Evolutionary conservation across 108 stramenopile species (phyloP), one percentile per base, ranked within the genome.

Genomic region (Chaetoceros muelleri): DNA sequence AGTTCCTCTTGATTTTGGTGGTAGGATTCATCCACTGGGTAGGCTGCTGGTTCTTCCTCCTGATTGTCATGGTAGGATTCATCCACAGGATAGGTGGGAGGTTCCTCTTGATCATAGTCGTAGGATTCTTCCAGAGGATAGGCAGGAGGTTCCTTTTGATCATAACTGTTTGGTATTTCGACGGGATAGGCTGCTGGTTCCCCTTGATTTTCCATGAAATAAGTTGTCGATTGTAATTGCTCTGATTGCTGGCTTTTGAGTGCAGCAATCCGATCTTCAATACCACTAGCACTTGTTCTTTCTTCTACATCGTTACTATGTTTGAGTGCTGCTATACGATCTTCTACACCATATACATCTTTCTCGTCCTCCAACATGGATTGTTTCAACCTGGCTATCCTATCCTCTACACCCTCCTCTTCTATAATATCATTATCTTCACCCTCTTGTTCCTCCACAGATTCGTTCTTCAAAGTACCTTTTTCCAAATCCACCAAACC

Each of bases 41-140:
- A 66, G 10, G 62, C 24, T 20, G 22, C 34, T 26, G 24, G 53
- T 21, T 3, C 25, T n/a, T 25, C 53, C 24, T 44, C 8, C 3
- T 57, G 7, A 22, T 57, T 44, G 13, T 64, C 49, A 24, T 52
- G 13, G 20, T 7, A 20, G 16, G 13, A 3, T 23, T 64, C 48
- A 45, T 25, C 53, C 31, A 48, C 7, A 27, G 54, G 54, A 29
- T 45, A 60, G 26, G 52, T 44, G 24, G 58, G 23, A 48, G 55
- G 0, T 28, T 44, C 53, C 0, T 44, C 45, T 10, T n/a, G n/a
- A n/a, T n/a, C n/a, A n/a, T n/a, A n/a, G n/a, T n/a, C n/a, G n/a
- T n/a, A n/a, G n/a, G n/a, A n/a, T n/a, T 64, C 73, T 34, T 60
- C 63, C 18, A 62, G 21, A 20, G 65, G 66, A 50, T 73, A 66